Conservation (phyloP, 1,284 basidiomycete species). For the Anthracocystis setariae region DNA sequence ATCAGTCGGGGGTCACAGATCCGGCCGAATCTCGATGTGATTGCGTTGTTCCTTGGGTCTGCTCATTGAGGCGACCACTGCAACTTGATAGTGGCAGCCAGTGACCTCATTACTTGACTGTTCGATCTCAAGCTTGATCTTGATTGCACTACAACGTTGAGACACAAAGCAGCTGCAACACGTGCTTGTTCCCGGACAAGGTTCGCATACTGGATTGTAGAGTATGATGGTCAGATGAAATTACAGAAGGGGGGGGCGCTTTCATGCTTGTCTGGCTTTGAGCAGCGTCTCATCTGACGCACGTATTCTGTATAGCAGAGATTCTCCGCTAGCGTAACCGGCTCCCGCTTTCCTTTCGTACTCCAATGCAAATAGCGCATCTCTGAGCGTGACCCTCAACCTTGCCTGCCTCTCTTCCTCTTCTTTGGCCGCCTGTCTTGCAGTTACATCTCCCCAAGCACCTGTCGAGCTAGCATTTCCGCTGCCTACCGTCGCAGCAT, state of each 20-base stretch:
- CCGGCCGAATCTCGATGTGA: too few species aligned
- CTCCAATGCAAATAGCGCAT: constrained; percentile 64
- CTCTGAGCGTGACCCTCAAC: constrained; percentile 58
- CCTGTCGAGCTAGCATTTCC: constrained; percentile 25
- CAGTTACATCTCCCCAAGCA: constrained; percentile 64
- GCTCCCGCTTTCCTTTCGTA: constrained; percentile 37
- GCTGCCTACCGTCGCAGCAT: constrained; percentile 1
- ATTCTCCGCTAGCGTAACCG: constrained; percentile 44
- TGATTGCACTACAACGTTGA: too few species aligned
- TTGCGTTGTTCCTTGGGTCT: too few species aligned
- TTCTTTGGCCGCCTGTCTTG: constrained; percentile 57
- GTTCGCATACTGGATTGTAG: too few species aligned
- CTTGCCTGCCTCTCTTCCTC: constrained; percentile 59
- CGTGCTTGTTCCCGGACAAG: too few species aligned
- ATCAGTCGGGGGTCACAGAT: too few species aligned
- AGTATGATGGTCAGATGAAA: background rate
- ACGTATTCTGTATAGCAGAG: constrained; percentile 34
- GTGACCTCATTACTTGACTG: too few species aligned
- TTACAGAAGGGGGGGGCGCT: background rate
- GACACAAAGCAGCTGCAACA: too few species aligned
- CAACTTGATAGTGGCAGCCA: too few species aligned
- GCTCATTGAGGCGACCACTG: too few species aligned
- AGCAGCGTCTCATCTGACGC: constrained; percentile 24
- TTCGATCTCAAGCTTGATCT: too few species aligned
- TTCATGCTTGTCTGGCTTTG: constrained; percentile 14